Evolutionary conservation across 768 basidiomycete genomes (phyloP), one percentile per base, ranked within the genome.

Genomic region (Tephrocybe sp.): DNA sequence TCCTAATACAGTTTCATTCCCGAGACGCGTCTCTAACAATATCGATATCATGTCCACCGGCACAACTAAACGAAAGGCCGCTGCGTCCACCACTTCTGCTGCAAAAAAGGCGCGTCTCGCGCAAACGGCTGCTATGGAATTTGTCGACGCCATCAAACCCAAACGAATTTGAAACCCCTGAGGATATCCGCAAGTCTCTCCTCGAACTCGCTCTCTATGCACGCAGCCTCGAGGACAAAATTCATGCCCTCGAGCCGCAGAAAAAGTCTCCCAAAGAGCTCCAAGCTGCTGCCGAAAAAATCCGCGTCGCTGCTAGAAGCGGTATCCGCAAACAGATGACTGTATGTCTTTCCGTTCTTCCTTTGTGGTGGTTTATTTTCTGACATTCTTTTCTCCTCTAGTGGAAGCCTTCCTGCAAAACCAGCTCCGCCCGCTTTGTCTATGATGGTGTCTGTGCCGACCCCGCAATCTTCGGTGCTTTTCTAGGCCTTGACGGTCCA

Each of bases 341-440:
- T 11, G 71, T 73, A 45, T 40, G 64, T 65, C 41, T 49, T 49
- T 53, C 24, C 45, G 24, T 24, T 52, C 21, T n/a, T 50, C 49
- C 22, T 33, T 39, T n/a, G 4, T 50, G 10, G 30, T 18, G 15
- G 15, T 9, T 34, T 9, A 6, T 7, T 53, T 37, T 24, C 42
- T 12, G 38, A 31, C 33, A 19, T 18, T 16, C 30, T 31, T 42
- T 4, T 47, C 23, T 16, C 49, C 50, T 37, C 10, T 33, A 78
- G 79, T 80, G 78, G 79, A 76, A 72, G 55, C 69, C 74, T 2
- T 69, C 73, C 1, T 79, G 77, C 60, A 78, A 76, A 59, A 66
- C 61, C 0, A 71, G 75, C 13, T 50, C 61, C 5, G 72, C 80
- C 18, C 77, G 70, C 51, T 82, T 71, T 71, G 47, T 57, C n/a